Percentiles rank a stretch among this genome's conserved stretches.
phyloP scores from a whole-genome alignment of 164 flowering plant species.

The Liquidambar formosana region DNA sequence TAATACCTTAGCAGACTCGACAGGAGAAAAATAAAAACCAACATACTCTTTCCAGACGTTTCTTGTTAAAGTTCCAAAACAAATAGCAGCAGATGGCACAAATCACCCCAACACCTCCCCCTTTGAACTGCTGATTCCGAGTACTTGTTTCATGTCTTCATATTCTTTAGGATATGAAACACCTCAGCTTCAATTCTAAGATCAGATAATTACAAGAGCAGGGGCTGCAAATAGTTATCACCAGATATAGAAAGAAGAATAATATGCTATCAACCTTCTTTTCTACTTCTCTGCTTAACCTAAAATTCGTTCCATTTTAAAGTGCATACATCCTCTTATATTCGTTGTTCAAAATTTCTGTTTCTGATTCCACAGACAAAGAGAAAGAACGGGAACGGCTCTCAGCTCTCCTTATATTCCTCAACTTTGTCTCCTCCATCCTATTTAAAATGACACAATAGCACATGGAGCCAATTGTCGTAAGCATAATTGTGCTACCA shows the following conservation, averaged over 20 bases:
- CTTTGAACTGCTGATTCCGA: neutral
- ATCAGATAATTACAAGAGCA: neutral
- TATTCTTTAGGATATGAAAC: neutral
- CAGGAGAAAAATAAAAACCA: too few relatives aligned
- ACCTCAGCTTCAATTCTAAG: neutral
- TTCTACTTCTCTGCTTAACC: neutral
- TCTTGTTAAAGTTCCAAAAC: too few relatives aligned
- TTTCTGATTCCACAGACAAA: conserved; percentile 61
- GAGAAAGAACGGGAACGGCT: conserved; percentile 69
- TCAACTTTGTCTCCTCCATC: conserved; percentile 62
- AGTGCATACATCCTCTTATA: conserved; percentile 88
- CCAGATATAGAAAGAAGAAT: too few relatives aligned
- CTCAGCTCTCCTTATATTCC: conserved; percentile 60
- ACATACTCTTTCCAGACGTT: too few relatives aligned
- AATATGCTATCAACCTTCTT: too few relatives aligned
- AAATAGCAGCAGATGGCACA: too few relatives aligned
- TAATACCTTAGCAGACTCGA: too few relatives aligned
- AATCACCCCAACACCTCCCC: too few relatives aligned
- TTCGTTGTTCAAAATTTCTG: conserved; percentile 64
- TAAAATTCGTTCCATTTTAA: conserved; percentile 19
- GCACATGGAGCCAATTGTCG: conserved; percentile 88
- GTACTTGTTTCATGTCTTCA: too few relatives aligned
- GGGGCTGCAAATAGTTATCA: neutral
- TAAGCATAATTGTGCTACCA: conserved; percentile 74
- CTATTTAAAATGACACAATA: conserved; percentile 73